Base-by-base conservation (phyloP, 2,329 filamentous ascomycete species). In the Cladophialophora immunda region DNA sequence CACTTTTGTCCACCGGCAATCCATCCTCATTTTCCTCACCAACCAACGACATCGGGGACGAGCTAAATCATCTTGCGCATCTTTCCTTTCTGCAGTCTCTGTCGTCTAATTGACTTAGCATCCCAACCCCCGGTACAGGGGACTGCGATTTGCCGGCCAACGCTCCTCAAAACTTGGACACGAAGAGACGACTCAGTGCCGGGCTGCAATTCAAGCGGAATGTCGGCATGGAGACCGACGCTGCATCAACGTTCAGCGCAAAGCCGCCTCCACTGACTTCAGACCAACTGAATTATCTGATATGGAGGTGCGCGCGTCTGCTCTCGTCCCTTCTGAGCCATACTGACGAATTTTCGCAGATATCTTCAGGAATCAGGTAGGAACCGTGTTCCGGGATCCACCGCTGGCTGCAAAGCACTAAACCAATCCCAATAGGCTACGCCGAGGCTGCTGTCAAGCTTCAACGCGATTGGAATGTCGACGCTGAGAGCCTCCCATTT, bases 271-370 rank as follows among this genome's bases (percentile, higher is more conserved):
- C 70, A 61, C 79, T 87, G 69, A 85, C 81, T 73, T 85, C 83
- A 71, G 84, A 90, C 81, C 87, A 89, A 77, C 84, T 90, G 76
- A 90, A 90, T 80, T 89, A 90, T 79, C 81, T 90, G 75, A 88
- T 90, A 78, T 89, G 87, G 84, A 87, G 87, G 83, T 89, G 84
- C 64, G 82, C 78, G 17, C 62, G n/a, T 50, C 30, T 38, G 58
- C 27, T 62, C 29, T 36, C 11, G 30, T 19, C 19, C 27, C 41
- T 45, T 36, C 30, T 22, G 54, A 30, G 47, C 65, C 47, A 54
- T 63, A 53, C 66, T 72, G 63, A 71, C 68, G 36, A 72, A 65
- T 30, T 58, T 66, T 54, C 63, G 55, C 70, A 85, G 83, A 75
- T 85, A 85, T 74, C 80, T 85, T 73, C 83, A 85, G 78, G 83